Percentiles rank a stretch among this genome's conserved stretches.
These are phyloP conservation scores for Liquidambar formosana DNA, from an alignment of 164 flowering plant species.

Conservation along the genomic window DNA sequence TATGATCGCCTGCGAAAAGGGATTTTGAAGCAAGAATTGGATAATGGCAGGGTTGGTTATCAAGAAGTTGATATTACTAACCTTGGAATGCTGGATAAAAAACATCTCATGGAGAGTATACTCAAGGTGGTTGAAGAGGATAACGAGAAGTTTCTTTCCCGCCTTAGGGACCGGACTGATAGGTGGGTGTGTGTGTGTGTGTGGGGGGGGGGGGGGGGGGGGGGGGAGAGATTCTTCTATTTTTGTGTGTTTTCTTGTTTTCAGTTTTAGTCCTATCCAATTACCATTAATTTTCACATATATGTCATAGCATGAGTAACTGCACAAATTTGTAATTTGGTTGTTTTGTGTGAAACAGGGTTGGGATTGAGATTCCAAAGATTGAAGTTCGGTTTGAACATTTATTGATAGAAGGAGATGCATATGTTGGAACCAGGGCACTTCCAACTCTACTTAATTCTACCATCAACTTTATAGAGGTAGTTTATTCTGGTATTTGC, in stretches of 20 bases:
- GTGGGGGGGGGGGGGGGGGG: no score
- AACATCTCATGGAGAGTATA: slow-evolving; percentile 46
- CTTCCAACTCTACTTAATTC: slow-evolving; percentile 57
- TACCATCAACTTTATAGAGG: slow-evolving; percentile 52
- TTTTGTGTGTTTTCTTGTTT: background rate
- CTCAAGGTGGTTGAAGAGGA: slow-evolving; percentile 53
- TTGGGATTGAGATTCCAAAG: slow-evolving; percentile 52
- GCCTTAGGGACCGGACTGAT: slow-evolving; percentile 48
- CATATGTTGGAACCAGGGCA: slow-evolving; percentile 50
- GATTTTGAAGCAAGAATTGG: slow-evolving; percentile 41
- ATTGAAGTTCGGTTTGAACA: slow-evolving; percentile 53
- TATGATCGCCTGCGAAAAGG: slow-evolving; percentile 52
- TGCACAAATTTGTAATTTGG: no score
- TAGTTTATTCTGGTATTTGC: slow-evolving; percentile 1
- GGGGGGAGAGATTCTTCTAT: no score
- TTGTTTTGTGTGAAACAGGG: slow-evolving; percentile 24
- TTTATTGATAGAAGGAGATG: slow-evolving; percentile 49
- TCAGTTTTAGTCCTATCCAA: background rate
- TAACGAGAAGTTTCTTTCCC: slow-evolving; percentile 44
- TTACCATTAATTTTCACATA: no score
- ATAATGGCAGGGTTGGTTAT: slow-evolving; percentile 36
- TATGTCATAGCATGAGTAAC: no score
- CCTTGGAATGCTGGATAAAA: slow-evolving; percentile 45
- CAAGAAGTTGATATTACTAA: slow-evolving; percentile 52
- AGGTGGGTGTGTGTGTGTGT: no score